Conservation (phyloP, 2,329 filamentous ascomycete species). For the Keithomyces neogunnii region DNA sequence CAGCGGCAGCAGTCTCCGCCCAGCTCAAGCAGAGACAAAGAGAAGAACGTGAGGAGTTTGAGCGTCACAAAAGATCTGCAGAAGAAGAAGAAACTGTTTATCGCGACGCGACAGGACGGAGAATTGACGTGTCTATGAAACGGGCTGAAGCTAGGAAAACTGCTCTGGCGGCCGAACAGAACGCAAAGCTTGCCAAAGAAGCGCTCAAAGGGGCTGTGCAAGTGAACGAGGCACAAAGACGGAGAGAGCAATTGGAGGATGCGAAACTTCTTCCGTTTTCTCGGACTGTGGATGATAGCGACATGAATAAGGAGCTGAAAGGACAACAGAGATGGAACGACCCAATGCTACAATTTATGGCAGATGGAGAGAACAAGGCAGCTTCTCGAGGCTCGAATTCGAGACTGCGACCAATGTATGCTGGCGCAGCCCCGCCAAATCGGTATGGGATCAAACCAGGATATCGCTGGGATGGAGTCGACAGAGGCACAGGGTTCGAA, state of each 20-base stretch:
- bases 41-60: conserved; percentile 50
- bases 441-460: conserved; percentile 89
- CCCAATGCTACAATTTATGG: conserved; percentile 75
- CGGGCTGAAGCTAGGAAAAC: conserved; percentile 71
- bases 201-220: conserved; percentile 82
- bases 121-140: conserved; percentile 88
- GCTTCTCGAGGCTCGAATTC: conserved; percentile 5
- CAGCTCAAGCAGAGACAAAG: conserved; percentile 58
- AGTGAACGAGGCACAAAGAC: conserved; percentile 53
- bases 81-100: conserved; percentile 78
- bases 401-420: conserved; percentile 58
- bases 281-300: conserved; percentile 71
- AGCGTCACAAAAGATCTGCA: conserved; percentile 30
- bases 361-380: conserved; percentile 33
- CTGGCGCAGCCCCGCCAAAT: conserved; percentile 77
- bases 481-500: conserved; percentile 89
- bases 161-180: conserved; percentile 60
- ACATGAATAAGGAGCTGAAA: conserved; percentile 77
- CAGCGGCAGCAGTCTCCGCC: conserved; percentile 66
- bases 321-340: conserved; percentile 82
- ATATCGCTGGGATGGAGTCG: conserved; percentile 94
- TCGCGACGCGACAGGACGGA: conserved; percentile 86
- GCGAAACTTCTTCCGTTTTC: conserved; percentile 77
- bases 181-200: conserved; percentile 58
- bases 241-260: conserved; percentile 64